A percentile compares a stretch with the other conserved stretches of the same genome.
phyloP scores from a whole-genome alignment of 805 yeast genomes.

The Saccharomycopsis guyanensis region DNA sequence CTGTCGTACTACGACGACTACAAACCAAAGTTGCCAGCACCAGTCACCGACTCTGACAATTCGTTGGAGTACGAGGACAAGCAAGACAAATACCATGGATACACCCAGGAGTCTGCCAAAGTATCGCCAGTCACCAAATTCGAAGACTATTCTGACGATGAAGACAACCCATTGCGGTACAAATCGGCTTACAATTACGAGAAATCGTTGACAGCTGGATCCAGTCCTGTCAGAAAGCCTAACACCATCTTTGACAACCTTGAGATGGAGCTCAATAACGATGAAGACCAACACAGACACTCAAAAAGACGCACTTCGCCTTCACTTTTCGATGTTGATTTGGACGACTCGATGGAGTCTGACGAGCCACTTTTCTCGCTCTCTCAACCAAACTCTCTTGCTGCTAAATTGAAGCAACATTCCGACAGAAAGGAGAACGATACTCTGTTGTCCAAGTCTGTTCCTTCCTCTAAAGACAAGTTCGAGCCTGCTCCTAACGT shows the following conservation, averaged over 20 bases:
- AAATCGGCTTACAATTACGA: slow-evolving; percentile 20
- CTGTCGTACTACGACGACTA: too few relatives aligned
- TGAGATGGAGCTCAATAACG: slow-evolving; percentile 8
- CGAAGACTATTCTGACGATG: not conserved
- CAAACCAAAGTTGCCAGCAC: too few relatives aligned
- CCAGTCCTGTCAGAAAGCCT: slow-evolving; percentile 7
- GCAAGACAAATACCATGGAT: not conserved
- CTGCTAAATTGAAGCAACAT: slow-evolving; percentile 15
- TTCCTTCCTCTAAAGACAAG: slow-evolving; percentile 6
- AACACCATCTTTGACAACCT: slow-evolving; percentile 18
- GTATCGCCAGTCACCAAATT: too few relatives aligned
- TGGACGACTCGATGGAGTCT: not conserved
- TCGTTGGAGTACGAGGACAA: not conserved
- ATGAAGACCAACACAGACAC: not conserved
- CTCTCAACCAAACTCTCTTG: slow-evolving; percentile 18
- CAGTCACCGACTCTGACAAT: not conserved
- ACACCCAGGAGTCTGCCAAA: not conserved
- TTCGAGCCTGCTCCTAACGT: slow-evolving; percentile 15
- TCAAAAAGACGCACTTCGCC: slow-evolving; percentile 2
- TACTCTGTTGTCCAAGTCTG: slow-evolving; percentile 7
- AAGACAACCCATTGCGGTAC: slow-evolving; percentile 11
- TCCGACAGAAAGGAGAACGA: slow-evolving; percentile 1
- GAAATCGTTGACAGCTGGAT: slow-evolving; percentile 5
- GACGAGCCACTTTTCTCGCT: slow-evolving; percentile 14
- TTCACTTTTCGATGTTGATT: slow-evolving; percentile 2